Evolutionary conservation across 2,329 filamentous ascomycete genomes (phyloP).

Genomic region (Cordyceps javanica): DNA sequence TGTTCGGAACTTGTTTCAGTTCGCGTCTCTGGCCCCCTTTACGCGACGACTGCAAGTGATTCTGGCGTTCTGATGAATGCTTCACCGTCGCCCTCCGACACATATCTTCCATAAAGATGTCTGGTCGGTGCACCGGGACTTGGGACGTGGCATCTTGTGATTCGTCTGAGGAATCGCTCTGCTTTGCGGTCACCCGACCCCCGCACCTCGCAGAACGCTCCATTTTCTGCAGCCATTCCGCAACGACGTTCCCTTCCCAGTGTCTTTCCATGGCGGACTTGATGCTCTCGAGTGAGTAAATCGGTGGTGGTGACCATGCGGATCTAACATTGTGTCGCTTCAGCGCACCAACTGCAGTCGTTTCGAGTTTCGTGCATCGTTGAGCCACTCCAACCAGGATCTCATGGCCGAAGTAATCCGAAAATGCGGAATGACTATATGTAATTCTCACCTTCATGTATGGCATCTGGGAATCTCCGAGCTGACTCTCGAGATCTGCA

Average conservation of each 20-base stretch:
- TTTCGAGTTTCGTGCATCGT: conserved; percentile 45
- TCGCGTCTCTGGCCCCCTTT: conserved; percentile 5
- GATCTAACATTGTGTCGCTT: conserved; percentile 42
- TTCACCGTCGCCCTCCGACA: background rate
- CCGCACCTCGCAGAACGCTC: background rate
- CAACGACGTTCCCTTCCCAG: conserved; percentile 41
- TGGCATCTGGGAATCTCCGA: conserved; percentile 41
- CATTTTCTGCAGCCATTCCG: conserved; percentile 34
- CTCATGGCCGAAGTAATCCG: conserved; percentile 23
- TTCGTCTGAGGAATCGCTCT: too few species aligned
- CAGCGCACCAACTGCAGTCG: conserved; percentile 44
- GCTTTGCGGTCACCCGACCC: background rate
- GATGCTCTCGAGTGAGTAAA: conserved; percentile 31
- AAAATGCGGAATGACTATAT: conserved; percentile 53
- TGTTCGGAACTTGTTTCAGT: background rate
- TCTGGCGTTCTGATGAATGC: background rate
- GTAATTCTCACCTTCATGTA: conserved; percentile 47
- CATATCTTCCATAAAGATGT: background rate
- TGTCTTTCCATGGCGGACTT: conserved; percentile 40
- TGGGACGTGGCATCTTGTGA: background rate
- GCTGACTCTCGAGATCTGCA: conserved; percentile 50
- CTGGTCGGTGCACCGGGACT: background rate
- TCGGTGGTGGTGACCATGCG: conserved; percentile 43
- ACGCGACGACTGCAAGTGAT: background rate
- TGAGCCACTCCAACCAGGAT: conserved; percentile 28